These are phyloP conservation scores for Silene latifolia DNA, from an alignment of 148 eudicot species.

Conservation along the genomic window DNA sequence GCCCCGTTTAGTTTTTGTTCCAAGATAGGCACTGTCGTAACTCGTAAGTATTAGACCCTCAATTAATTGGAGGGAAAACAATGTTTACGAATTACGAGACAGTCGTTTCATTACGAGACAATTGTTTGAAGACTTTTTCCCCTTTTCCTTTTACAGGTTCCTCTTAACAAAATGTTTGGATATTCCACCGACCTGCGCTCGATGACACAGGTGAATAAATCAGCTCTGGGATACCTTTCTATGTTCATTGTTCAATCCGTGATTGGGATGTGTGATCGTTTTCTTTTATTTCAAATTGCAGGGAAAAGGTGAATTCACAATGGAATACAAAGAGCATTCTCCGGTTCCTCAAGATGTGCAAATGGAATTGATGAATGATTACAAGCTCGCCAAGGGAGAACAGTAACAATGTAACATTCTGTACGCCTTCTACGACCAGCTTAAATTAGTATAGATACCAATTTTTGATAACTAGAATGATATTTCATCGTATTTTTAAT, in stretches of 20 bases:
- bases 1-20: too few species aligned
- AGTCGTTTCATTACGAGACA: neutral
- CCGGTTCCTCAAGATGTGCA: slow-evolving; percentile 86
- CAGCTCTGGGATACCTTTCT: neutral
- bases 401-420: neutral
- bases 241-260: neutral
- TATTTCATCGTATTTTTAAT: neutral
- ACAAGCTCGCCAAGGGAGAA: slow-evolving; percentile 57
- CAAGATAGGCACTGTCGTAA: neutral
- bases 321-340: slow-evolving; percentile 91
- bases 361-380: slow-evolving; percentile 63
- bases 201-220: slow-evolving; percentile 76
- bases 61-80: neutral
- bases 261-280: neutral
- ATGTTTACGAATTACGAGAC: neutral
- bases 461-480: neutral
- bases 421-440: neutral
- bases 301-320: slow-evolving; percentile 98
- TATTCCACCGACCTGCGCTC: slow-evolving; percentile 87
- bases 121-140: neutral
- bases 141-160: slow-evolving; percentile 55
- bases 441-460: slow-evolving; percentile 1
- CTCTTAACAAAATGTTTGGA: slow-evolving; percentile 93
- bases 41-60: neutral
- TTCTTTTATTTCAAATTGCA: slow-evolving; percentile 19